Evolutionary conservation across 306 rosid genomes (phyloP), one percentile per base, ranked within the genome.

Genomic region (Cicer bijugum): DNA sequence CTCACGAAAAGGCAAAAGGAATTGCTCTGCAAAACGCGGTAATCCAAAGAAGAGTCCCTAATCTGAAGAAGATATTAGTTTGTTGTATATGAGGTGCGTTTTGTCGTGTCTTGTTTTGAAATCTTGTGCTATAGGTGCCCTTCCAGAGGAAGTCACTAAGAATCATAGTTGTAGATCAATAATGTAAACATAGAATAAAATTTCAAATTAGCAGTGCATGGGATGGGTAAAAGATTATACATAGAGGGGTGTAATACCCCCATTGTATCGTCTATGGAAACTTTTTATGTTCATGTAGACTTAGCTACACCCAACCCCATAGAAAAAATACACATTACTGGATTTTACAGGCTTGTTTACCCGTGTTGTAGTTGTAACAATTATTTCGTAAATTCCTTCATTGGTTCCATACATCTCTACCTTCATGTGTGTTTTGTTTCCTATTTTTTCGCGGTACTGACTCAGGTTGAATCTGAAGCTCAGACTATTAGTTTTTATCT

Each of bases 1-100:
- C 71, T 77, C 88, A 1, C 81, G 96, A 76, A 88, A 86, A 87
- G 90, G 89, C 81, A 75, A 82, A 55, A 85, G 86, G 85, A 82
- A 81, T 72, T 91, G 92, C 46, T 1, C 82, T 40, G 69, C 66
- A 47, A 51, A n/a, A 56, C 62, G 5, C 16, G 1, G 8, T 28
- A 12, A 11, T 11, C 7, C 40, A 28, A 28, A 8, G n/a, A 55
- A 55, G 37, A 10, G 37, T 19, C 61, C 60, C 3, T 48, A n/a
- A 48, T 48, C 55, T 1, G n/a, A 16, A 17, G 60, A 10, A 23
- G 39, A 7, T 8, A 33, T 12, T 23, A 11, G 15, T 20, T 23
- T 20, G 12, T 20, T 20, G 12, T 20, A 55, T 4, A 52, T 16
- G 12, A 9, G 11, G 37, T 19, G 4, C n/a, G 10, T 17, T 12